These are phyloP conservation scores for Naganishia onofrii DNA, from an alignment of 768 basidiomycete species.

Conservation along the genomic window DNA sequence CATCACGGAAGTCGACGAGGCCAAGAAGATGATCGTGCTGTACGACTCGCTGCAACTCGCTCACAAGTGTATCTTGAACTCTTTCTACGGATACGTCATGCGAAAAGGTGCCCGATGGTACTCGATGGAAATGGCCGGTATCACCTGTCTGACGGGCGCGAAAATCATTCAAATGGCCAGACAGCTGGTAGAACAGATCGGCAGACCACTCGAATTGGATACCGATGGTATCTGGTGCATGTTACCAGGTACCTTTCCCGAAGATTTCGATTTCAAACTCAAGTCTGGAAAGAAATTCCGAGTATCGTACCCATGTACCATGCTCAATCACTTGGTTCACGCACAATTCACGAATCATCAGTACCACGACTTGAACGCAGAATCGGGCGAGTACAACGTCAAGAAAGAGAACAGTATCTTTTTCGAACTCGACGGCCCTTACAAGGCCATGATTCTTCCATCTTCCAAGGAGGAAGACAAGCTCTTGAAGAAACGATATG, in stretches of 20 bases:
- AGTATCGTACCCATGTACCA: slow-evolving; percentile 97
- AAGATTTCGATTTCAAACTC: slow-evolving; percentile 94
- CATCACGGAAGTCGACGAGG: slow-evolving; percentile 86
- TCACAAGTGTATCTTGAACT: slow-evolving; percentile 99
- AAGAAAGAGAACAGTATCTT: slow-evolving; percentile 98
- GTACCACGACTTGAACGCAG: slow-evolving; percentile 86
- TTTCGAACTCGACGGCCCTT: slow-evolving; percentile 97
- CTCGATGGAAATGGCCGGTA: slow-evolving; percentile 99
- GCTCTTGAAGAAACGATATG: slow-evolving; percentile 94
- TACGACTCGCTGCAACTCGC: slow-evolving; percentile 98
- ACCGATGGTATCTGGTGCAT: slow-evolving; percentile 99
- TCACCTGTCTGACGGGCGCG: slow-evolving; percentile 95
- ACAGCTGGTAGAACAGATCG: slow-evolving; percentile 93
- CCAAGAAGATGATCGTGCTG: slow-evolving; percentile 97
- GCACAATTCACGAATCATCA: slow-evolving; percentile 95
- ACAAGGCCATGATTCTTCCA: slow-evolving; percentile 97
- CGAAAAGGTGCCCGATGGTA: slow-evolving; percentile 98
- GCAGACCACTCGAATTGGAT: slow-evolving; percentile 92
- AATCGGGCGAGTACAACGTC: slow-evolving; percentile 76
- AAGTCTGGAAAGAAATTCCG: slow-evolving; percentile 77
- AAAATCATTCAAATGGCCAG: slow-evolving; percentile 99
- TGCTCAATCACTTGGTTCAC: slow-evolving; percentile 97
- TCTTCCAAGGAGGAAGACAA: slow-evolving; percentile 99
- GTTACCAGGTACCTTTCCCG: slow-evolving; percentile 95
- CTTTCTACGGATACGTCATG: slow-evolving; percentile 99